Conservation (phyloP, 768 basidiomycete genomes). For the Phaeotremella skinneri region DNA sequence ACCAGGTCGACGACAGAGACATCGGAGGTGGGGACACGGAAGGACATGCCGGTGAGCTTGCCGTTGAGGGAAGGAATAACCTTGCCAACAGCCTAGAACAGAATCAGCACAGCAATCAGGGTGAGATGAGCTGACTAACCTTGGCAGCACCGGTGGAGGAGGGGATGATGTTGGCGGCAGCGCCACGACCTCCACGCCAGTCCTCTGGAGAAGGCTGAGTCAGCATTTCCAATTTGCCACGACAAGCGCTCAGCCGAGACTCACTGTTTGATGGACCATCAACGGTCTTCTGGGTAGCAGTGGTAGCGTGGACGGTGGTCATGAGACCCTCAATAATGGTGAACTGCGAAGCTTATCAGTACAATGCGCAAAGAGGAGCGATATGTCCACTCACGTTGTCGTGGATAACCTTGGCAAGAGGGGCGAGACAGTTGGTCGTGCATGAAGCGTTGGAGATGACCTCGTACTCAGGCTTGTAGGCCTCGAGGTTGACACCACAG, state of each 20-base stretch:
- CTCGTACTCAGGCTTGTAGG: conserved; percentile 80
- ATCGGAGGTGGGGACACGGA: conserved; percentile 95
- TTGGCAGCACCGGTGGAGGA: conserved; percentile 99
- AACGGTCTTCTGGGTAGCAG: conserved; percentile 69
- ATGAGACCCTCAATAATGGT: conserved; percentile 95
- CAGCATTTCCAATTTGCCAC: not conserved
- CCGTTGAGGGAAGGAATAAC: conserved; percentile 95
- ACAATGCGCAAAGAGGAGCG: conserved; percentile 6
- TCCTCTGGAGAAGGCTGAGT: conserved; percentile 36
- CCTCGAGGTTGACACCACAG: conserved; percentile 79
- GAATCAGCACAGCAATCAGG: not conserved
- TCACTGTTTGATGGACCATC: conserved; percentile 74
- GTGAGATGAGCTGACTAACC: conserved; percentile 26
- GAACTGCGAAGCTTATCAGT: conserved; percentile 54
- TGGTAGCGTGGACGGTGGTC: conserved; percentile 97
- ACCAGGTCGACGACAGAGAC: conserved; percentile 98
- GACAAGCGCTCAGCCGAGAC: conserved; percentile 12
- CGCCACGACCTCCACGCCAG: conserved; percentile 64
- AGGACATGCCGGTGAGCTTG: conserved; percentile 91
- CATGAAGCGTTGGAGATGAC: conserved; percentile 98
- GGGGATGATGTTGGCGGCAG: conserved; percentile 98
- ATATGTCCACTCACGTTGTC: conserved; percentile 68
- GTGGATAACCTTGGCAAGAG: conserved; percentile 94
- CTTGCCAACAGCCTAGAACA: conserved; percentile 76
- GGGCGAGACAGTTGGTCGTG: conserved; percentile 99